Percentiles rank a stretch among this genome's conserved stretches.
These are phyloP conservation scores for Firmiana major DNA, from an alignment of 345 rosid genomes.

Conservation along the genomic window DNA sequence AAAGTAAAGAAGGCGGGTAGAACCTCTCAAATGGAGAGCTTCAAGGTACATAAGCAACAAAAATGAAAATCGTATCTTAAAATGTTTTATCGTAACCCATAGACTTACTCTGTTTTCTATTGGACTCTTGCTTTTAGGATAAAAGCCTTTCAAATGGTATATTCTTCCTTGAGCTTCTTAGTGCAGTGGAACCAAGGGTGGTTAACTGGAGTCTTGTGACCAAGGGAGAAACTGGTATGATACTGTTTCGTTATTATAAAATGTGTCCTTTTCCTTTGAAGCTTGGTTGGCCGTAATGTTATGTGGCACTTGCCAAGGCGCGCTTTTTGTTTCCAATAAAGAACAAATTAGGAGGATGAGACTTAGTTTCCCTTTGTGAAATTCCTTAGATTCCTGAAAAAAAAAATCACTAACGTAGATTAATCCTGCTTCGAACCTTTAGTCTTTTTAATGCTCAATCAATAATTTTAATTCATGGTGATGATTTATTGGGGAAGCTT, in stretches of 20 bases:
- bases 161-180: constrained; percentile 90
- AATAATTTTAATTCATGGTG: neutral
- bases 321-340: neutral
- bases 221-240: constrained; percentile 72
- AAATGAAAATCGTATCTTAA: neutral
- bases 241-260: neutral
- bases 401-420: neutral
- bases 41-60: constrained; percentile 56
- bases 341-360: neutral
- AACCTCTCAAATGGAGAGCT: constrained; percentile 77
- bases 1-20: constrained; percentile 76
- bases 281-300: neutral
- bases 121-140: constrained; percentile 45
- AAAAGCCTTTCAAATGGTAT: constrained; percentile 69
- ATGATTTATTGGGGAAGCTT: neutral
- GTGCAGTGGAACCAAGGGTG: constrained; percentile 88
- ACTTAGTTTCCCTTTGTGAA: neutral
- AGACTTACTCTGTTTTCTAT: constrained; percentile 18
- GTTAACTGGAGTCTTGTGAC: constrained; percentile 90
- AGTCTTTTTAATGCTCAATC: neutral
- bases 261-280: neutral
- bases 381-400: neutral
- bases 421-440: neutral
- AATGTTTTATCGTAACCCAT: neutral
- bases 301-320: neutral